Conservation (phyloP, 2,329 filamentous ascomycete genomes). For the Clonostachys byssicola region DNA sequence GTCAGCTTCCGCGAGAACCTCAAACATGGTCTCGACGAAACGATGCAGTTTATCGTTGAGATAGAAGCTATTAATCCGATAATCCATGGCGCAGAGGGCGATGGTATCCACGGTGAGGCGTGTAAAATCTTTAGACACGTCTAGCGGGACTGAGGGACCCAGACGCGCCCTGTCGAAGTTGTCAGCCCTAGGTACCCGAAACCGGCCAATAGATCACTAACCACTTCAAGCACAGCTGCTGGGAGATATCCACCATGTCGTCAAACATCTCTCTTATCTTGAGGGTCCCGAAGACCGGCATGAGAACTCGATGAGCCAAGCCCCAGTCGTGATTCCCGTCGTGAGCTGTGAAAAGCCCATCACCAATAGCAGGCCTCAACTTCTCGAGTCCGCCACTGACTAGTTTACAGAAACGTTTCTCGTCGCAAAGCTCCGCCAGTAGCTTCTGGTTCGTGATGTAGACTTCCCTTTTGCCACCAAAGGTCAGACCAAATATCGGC, state of each 20-base stretch:
- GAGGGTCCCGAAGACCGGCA: slow-evolving; percentile 62
- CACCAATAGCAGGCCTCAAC: not conserved
- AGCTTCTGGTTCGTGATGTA: not conserved
- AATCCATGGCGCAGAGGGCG: slow-evolving; percentile 52
- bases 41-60: slow-evolving; percentile 25
- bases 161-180: slow-evolving; percentile 56
- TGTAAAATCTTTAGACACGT: slow-evolving; percentile 55
- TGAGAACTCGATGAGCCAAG: slow-evolving; percentile 55
- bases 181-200: slow-evolving; percentile 61
- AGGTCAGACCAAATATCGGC: not conserved
- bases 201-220: slow-evolving; percentile 63
- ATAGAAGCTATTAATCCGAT: slow-evolving; percentile 59
- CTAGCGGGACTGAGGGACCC: slow-evolving; percentile 34
- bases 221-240: slow-evolving; percentile 51
- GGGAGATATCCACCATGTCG: slow-evolving; percentile 47
- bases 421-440: not conserved
- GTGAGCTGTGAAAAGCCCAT: slow-evolving; percentile 1
- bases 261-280: slow-evolving; percentile 54
- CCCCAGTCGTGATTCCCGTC: slow-evolving; percentile 20
- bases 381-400: slow-evolving; percentile 21
- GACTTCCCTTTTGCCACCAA: not conserved
- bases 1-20: not conserved
- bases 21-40: slow-evolving; percentile 1
- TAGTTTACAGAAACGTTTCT: not conserved
- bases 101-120: slow-evolving; percentile 58